Conservation (phyloP, 805 yeast species). For the Wickerhamiella parazyma region DNA sequence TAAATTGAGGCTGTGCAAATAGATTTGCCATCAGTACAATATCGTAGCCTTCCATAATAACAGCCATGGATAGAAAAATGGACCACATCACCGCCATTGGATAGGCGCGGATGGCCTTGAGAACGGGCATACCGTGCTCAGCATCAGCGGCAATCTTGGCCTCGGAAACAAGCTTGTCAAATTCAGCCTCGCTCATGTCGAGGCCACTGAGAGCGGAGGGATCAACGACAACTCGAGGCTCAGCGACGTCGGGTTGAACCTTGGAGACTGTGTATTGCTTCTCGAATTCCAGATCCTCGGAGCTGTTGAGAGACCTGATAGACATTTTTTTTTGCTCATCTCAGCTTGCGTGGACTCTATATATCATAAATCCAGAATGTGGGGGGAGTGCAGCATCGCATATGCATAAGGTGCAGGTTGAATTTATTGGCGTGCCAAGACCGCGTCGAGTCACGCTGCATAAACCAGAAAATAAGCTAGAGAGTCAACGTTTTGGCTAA, state of each 20-base stretch:
- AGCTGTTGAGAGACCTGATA: not conserved
- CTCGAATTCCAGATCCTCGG: not conserved
- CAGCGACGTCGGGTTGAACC: not conserved
- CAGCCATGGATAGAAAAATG: slow-evolving; percentile 30
- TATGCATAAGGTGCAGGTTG: too few species aligned
- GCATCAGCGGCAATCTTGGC: slow-evolving; percentile 6
- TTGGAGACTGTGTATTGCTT: not conserved
- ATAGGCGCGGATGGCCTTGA: slow-evolving; percentile 28
- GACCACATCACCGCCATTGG: slow-evolving; percentile 37
- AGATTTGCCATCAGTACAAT: slow-evolving; percentile 29
- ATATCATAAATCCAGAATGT: too few species aligned
- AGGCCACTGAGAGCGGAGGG: not conserved
- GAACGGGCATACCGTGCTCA: slow-evolving; percentile 22
- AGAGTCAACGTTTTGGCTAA: too few species aligned
- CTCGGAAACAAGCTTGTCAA: slow-evolving; percentile 18
- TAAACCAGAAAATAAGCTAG: too few species aligned
- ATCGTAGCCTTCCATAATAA: slow-evolving; percentile 40
- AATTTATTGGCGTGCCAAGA: too few species aligned
- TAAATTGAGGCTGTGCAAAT: slow-evolving; percentile 34
- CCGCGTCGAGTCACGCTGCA: too few species aligned
- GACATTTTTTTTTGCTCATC: not conserved
- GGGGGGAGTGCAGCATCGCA: not conserved
- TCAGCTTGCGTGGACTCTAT: too few species aligned
- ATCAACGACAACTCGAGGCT: not conserved
- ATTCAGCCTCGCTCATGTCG: not conserved